Base-by-base conservation (phyloP, 169 alveolate genomes). In the Plasmodium knowlesi region DNA sequence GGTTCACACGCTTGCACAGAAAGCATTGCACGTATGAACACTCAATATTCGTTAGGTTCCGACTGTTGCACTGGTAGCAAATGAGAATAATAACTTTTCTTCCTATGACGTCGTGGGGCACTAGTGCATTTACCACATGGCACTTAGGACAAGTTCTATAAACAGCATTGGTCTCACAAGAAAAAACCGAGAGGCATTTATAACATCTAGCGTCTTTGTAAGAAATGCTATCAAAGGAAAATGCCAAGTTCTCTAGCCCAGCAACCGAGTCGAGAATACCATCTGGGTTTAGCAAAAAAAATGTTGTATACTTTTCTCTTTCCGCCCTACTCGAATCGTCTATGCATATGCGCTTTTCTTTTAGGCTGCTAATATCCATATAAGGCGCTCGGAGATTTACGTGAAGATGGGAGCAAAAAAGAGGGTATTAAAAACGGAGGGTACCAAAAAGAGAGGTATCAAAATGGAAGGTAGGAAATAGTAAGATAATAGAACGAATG, bases 241-340 rank as follows among this genome's bases (percentile, higher is more conserved):
- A 28, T 28, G 50, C 19, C 70, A 85, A 85, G 46, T 85, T 71
- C 73, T 85, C 93, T 74, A 85, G 34, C 71, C 84, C 93, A 9
- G 85, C 84, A 22, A 85, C 84, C 39, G 93, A 73, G 79, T 85
- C 93, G 4, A 74, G 67, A 39, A 85, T 74, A 73, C 93, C 93
- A 73, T 72, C 93, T 85, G 84, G 93, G 74, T 74, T 85, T 46
- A 85, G 25, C 50, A 85, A 16, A 72, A 73, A 85, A 85, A 85
- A 85, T 1, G 93, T 85, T 30, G 43, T 71, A 32, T 46, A 85
- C 32, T 85, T 43, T 71, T 73, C 39, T 5, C 73, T 70, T 28
- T 70, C 3, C 54, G 74, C 92, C 30, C 74, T 83, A 83, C 92
- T 30, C 16, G 67, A 37, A 39, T 37, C 25, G 43, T 83, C 83